These are phyloP conservation scores for Pelargonium myrrhifolium DNA, from an alignment of 441 rosid species.

Conservation along the genomic window DNA sequence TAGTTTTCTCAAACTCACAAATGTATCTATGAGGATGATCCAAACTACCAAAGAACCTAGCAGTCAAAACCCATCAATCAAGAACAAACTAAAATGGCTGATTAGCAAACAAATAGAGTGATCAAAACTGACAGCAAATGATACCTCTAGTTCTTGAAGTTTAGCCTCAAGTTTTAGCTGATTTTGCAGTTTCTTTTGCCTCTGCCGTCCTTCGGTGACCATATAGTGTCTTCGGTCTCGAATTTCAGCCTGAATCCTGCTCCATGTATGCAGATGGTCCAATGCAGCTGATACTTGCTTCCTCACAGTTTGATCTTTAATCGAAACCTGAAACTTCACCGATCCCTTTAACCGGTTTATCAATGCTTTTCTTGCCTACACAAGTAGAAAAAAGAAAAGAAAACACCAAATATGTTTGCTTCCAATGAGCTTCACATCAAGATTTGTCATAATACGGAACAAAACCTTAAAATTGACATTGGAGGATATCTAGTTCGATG, in stretches of 20 bases:
- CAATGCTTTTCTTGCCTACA: conserved; percentile 20
- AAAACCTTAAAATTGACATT: no score
- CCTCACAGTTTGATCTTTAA: conserved; percentile 12
- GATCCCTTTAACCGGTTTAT: conserved; percentile 14
- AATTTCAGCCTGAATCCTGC: conserved; percentile 22
- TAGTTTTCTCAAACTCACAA: no score
- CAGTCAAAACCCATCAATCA: no score
- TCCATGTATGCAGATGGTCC: conserved; percentile 21
- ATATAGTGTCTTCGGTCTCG: conserved; percentile 19
- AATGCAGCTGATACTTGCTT: conserved; percentile 16
- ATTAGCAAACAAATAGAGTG: neutral
- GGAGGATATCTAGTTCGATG: neutral
- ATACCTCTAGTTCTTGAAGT: conserved; percentile 23
- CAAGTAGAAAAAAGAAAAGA: neutral
- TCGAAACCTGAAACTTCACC: conserved; percentile 14
- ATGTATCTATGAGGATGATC: no score
- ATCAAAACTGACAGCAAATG: neutral
- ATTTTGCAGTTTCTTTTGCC: conserved; percentile 20
- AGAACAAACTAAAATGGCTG: no score
- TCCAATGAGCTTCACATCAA: no score
- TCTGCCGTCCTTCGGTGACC: conserved; percentile 21
- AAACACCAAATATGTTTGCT: neutral
- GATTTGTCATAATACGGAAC: no score
- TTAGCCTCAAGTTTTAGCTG: conserved; percentile 24
- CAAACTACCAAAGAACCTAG: neutral